These are phyloP conservation scores for Diaporthe nobilis DNA, from an alignment of 2,329 filamentous ascomycete species.

Conservation along the genomic window DNA sequence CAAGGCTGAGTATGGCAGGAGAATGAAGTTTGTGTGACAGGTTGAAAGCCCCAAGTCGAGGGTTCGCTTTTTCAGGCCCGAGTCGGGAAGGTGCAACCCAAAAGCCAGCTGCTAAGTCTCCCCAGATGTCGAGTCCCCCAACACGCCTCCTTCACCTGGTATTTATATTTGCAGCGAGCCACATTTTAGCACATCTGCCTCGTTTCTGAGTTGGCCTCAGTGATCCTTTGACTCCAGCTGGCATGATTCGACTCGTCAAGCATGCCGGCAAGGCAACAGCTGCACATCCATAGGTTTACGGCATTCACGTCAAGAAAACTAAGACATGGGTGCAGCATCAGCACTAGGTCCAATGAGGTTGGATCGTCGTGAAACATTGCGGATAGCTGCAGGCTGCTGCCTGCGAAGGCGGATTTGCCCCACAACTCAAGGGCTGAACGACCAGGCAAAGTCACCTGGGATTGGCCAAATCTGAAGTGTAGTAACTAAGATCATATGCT, in stretches of 20 bases:
- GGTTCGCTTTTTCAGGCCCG: not conserved
- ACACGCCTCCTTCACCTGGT: not conserved
- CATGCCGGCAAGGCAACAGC: conserved; percentile 9
- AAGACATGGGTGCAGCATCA: not conserved
- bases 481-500: not conserved
- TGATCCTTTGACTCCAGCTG: not conserved
- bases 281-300: not conserved
- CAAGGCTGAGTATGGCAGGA: not conserved
- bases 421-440: not conserved
- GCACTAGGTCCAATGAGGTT: conserved; percentile 13
- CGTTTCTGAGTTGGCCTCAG: not conserved
- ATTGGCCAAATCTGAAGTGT: conserved; percentile 1
- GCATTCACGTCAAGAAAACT: not conserved
- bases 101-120: not conserved
- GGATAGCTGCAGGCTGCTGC: not conserved
- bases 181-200: not conserved
- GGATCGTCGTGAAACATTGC: not conserved
- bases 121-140: not conserved
- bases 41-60: not conserved
- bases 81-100: not conserved
- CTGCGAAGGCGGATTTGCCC: not conserved
- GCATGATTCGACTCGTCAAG: not conserved
- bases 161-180: not conserved
- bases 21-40: not conserved
- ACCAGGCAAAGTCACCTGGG: not conserved